phyloP scores from a whole-genome alignment of 2,329 filamentous ascomycete species.

The Colletotrichum sp. region DNA sequence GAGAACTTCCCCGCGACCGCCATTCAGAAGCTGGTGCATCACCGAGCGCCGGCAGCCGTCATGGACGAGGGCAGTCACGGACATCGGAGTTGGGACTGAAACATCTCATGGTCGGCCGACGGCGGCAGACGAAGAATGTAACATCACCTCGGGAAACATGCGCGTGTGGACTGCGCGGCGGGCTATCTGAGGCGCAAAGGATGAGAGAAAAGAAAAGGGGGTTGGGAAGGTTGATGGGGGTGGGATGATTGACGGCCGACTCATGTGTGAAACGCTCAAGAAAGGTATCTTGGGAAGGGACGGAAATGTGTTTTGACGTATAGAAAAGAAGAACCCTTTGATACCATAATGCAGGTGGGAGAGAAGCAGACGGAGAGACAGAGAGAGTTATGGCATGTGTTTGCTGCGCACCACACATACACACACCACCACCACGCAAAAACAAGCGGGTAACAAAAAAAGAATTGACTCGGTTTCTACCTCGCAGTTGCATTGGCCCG shows the following conservation, averaged over 20 bases:
- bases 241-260: conserved; percentile 16
- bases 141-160: background rate
- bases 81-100: conserved; percentile 22
- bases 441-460: background rate
- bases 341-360: conserved; percentile 10
- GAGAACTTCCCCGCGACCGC: conserved; percentile 24
- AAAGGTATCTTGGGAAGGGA: background rate
- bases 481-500: conserved; percentile 5
- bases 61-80: conserved; percentile 19
- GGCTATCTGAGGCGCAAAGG: background rate
- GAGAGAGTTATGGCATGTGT: background rate
- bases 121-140: background rate
- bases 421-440: background rate
- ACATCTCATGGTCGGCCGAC: background rate
- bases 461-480: conserved; percentile 5
- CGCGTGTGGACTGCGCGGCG: background rate
- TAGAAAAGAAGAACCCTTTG: conserved; percentile 9
- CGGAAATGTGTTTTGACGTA: background rate
- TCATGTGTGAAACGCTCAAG: conserved; percentile 13
- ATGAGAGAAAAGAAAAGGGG: background rate
- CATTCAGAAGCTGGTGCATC: conserved; percentile 23
- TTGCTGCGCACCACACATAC: background rate
- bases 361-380: background rate
- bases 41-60: conserved; percentile 15
- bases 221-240: background rate